A percentile compares a stretch with the other conserved stretches of the same genome.
phyloP scores from a whole-genome alignment of 106 monocot species.

The Platanthera guangdongensis region DNA sequence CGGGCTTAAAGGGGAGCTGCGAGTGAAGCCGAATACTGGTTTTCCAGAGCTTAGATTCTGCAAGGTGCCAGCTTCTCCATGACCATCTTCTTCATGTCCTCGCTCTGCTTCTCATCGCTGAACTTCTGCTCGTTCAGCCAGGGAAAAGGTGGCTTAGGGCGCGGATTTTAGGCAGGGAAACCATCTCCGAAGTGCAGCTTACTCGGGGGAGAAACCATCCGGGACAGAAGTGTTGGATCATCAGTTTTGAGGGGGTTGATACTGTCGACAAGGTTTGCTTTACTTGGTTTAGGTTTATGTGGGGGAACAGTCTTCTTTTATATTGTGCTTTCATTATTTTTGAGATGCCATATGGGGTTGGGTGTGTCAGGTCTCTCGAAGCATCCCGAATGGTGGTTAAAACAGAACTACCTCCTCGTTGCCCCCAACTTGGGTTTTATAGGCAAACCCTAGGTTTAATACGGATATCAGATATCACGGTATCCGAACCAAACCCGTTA shows the following conservation, averaged over 20 bases:
- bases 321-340: no score
- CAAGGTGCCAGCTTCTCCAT: slow-evolving; percentile 14
- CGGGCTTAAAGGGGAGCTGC: slow-evolving; percentile 49
- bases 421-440: no score
- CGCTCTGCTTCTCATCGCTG: background rate
- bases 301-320: no score
- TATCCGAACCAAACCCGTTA: no score
- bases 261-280: slow-evolving; percentile 58
- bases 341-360: no score
- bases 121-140: slow-evolving; percentile 26
- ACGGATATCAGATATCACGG: no score
- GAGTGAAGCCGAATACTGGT: slow-evolving; percentile 40
- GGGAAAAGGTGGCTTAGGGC: slow-evolving; percentile 82
- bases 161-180: slow-evolving; percentile 44
- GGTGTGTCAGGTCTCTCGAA: no score
- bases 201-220: slow-evolving; percentile 53
- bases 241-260: slow-evolving; percentile 58
- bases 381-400: no score
- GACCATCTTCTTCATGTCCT: background rate
- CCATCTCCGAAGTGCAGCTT: slow-evolving; percentile 55
- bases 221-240: slow-evolving; percentile 75
- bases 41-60: slow-evolving; percentile 53
- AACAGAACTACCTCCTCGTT: no score
- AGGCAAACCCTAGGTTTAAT: no score
- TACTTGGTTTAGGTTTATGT: background rate